These are phyloP conservation scores for Onygena corvina DNA, from an alignment of 2,329 filamentous ascomycete genomes.

Conservation along the genomic window DNA sequence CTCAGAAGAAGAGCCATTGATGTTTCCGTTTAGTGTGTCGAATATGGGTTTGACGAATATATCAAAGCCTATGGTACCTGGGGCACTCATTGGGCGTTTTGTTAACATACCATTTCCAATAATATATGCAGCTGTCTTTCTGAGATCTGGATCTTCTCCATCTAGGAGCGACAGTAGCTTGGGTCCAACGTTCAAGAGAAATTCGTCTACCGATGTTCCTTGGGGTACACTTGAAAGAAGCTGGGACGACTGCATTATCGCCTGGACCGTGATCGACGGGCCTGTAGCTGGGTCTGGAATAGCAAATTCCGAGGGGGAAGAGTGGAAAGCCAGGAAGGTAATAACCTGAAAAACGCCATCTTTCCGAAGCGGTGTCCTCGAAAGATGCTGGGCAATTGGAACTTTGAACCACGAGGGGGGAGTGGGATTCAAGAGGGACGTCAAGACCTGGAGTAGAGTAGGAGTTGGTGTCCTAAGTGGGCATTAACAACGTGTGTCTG, in stretches of 20 bases:
- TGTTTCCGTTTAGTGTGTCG: constrained; percentile 25
- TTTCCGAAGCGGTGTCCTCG: constrained; percentile 29
- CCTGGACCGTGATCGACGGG: constrained; percentile 33
- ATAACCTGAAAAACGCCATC: constrained; percentile 34
- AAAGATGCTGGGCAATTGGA: constrained; percentile 27
- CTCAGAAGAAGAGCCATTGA: constrained; percentile 18
- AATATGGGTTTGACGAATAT: constrained; percentile 34
- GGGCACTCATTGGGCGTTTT: constrained; percentile 30
- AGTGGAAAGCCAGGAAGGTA: constrained; percentile 33
- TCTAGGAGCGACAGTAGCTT: constrained; percentile 32
- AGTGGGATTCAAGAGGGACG: constrained; percentile 28
- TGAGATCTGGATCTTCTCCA: constrained; percentile 29
- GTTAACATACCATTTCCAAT: constrained; percentile 35
- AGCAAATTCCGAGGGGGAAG: constrained; percentile 27
- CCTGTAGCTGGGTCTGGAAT: constrained; percentile 23
- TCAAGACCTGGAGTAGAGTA: constrained; percentile 27
- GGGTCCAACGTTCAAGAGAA: constrained; percentile 30
- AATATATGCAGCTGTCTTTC: constrained; percentile 33
- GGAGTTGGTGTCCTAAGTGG: constrained; percentile 23
- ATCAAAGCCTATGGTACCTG: constrained; percentile 30
- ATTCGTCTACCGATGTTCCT: constrained; percentile 25
- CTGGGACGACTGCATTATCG: constrained; percentile 34
- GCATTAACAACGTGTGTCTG: not conserved
- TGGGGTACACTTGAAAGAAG: constrained; percentile 34
- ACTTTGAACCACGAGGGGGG: constrained; percentile 30